Conservation (phyloP, 2,329 filamentous ascomycete species). For the Ceratocystis huliohia region DNA sequence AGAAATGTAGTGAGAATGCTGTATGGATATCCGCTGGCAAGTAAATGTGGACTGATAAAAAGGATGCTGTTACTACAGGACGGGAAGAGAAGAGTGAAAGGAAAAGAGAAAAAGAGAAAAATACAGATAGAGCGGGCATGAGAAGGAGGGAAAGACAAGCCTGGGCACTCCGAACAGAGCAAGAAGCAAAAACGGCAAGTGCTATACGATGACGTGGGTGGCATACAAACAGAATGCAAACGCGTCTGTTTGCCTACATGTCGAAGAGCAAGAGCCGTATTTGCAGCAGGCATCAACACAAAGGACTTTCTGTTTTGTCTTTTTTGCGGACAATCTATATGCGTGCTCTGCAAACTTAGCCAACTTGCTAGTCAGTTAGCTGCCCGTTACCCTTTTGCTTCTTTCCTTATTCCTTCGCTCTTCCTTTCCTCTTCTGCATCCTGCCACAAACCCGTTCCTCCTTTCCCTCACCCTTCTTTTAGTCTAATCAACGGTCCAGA, state of each 20-base stretch:
- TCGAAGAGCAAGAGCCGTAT: neutral
- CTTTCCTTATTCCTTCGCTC: neutral
- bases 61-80: neutral
- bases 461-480: neutral
- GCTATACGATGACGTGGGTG: neutral
- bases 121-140: neutral
- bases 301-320: neutral
- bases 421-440: neutral
- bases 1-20: neutral
- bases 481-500: neutral
- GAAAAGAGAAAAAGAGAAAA: neutral
- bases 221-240: neutral
- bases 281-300: neutral
- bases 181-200: neutral
- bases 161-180: neutral
- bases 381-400: slow-evolving; percentile 8
- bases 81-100: neutral
- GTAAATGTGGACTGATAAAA: neutral
- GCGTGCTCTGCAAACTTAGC: neutral
- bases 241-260: neutral
- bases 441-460: neutral
- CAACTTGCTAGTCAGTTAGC: neutral
- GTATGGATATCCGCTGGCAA: neutral
- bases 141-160: neutral
- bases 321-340: neutral